phyloP scores from a whole-genome alignment of 352 stramenopile species.

The Pythium grandisporangium region DNA sequence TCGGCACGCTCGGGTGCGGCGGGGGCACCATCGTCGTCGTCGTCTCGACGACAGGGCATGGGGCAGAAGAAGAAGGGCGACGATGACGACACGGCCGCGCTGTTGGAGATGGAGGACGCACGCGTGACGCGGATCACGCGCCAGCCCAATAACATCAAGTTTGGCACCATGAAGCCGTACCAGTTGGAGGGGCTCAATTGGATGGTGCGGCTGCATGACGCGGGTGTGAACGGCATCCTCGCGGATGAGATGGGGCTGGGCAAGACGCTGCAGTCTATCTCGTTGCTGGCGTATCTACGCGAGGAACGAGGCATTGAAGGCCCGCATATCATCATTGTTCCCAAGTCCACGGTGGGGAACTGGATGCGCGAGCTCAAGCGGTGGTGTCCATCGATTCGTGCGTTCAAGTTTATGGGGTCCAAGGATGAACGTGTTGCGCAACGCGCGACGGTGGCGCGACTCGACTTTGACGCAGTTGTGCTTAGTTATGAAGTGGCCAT shows the following conservation, averaged over 20 bases:
- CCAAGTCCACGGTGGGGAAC: conserved; percentile 97
- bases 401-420: conserved; percentile 95
- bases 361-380: conserved; percentile 98
- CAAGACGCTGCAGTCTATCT: conserved; percentile 98
- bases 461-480: conserved; percentile 91
- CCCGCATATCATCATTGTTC: conserved; percentile 97
- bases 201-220: conserved; percentile 92
- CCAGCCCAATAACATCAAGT: conserved; percentile 76
- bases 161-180: conserved; percentile 85
- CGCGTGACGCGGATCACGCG: conserved; percentile 76
- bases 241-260: conserved; percentile 88
- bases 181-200: conserved; percentile 85
- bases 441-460: conserved; percentile 66
- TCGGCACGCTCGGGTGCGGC: conserved; percentile 21
- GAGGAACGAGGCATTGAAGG: conserved; percentile 91
- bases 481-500: conserved; percentile 92
- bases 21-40: conserved; percentile 29
- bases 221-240: conserved; percentile 77
- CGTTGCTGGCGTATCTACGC: conserved; percentile 93
- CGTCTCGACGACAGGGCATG: conserved; percentile 49
- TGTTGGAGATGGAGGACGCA: conserved; percentile 74
- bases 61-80: conserved; percentile 47
- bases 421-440: conserved; percentile 93
- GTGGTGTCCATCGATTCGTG: conserved; percentile 92
- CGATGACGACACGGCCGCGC: conserved; percentile 54